Evolutionary conservation across 163 green algal species (phyloP).

Genomic region (Picocystis sp.): DNA sequence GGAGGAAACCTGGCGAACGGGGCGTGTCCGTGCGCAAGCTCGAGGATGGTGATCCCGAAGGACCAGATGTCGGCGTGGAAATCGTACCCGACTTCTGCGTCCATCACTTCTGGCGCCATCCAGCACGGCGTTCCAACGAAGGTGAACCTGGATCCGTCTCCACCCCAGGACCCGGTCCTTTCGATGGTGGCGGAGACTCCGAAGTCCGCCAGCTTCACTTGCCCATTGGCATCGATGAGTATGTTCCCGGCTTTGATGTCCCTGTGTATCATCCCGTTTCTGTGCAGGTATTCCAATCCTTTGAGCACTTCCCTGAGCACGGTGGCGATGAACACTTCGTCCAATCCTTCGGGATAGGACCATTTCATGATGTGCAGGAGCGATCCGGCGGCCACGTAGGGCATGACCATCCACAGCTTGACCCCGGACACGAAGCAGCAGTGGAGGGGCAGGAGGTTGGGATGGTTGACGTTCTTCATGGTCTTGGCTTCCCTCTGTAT

Average conservation of each 20-base stretch:
- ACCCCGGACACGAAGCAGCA: slow-evolving; percentile 75
- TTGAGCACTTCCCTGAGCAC: slow-evolving; percentile 86
- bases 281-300: slow-evolving; percentile 88
- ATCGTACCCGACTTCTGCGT: slow-evolving; percentile 68
- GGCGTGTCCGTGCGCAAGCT: slow-evolving; percentile 74
- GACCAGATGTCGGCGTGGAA: slow-evolving; percentile 92
- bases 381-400: slow-evolving; percentile 73
- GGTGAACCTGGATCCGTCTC: slow-evolving; percentile 65
- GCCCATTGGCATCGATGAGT: slow-evolving; percentile 72
- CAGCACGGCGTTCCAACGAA: slow-evolving; percentile 98
- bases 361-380: slow-evolving; percentile 97
- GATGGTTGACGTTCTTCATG: slow-evolving; percentile 68
- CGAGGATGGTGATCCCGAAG: slow-evolving; percentile 91
- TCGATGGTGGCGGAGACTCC: slow-evolving; percentile 85
- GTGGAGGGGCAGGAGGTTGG: slow-evolving; percentile 81
- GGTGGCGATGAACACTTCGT: slow-evolving; percentile 81
- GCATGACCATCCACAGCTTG: slow-evolving; percentile 94
- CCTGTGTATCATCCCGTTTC: slow-evolving; percentile 79
- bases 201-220: slow-evolving; percentile 90
- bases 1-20: slow-evolving; percentile 64
- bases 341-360: slow-evolving; percentile 66
- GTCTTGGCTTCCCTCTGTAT: slow-evolving; percentile 86
- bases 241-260: slow-evolving; percentile 99
- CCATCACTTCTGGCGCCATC: slow-evolving; percentile 98
- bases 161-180: slow-evolving; percentile 68